Percentiles rank a stretch among this genome's conserved stretches.
phyloP scores from a whole-genome alignment of 2,329 filamentous ascomycete species.

The Fusarium incarnatum region DNA sequence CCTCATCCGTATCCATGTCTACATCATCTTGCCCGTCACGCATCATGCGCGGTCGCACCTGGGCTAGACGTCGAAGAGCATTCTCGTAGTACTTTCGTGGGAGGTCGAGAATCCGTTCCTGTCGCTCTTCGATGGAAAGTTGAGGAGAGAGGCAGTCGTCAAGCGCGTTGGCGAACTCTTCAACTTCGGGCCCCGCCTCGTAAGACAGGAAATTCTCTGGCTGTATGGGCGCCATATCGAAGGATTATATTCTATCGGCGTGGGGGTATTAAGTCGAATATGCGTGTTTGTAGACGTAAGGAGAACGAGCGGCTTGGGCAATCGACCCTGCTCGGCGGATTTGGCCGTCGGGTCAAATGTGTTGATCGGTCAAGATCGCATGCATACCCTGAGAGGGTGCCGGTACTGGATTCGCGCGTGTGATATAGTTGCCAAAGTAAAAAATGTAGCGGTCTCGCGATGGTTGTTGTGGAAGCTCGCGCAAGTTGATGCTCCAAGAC shows the following conservation, averaged over 20 bases:
- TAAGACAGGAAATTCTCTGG: slow-evolving; percentile 24
- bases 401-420: slow-evolving; percentile 10
- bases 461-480: slow-evolving; percentile 23
- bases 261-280: slow-evolving; percentile 1
- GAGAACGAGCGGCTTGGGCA: slow-evolving; percentile 19
- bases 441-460: slow-evolving; percentile 15
- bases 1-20: slow-evolving; percentile 68
- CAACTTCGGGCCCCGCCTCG: slow-evolving; percentile 78
- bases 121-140: slow-evolving; percentile 64
- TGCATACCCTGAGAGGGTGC: slow-evolving; percentile 38
- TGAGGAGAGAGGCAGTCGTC: slow-evolving; percentile 75
- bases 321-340: slow-evolving; percentile 45
- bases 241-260: background rate
- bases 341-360: slow-evolving; percentile 43
- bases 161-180: slow-evolving; percentile 84
- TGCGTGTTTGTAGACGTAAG: background rate
- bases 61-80: slow-evolving; percentile 53
- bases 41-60: slow-evolving; percentile 46
- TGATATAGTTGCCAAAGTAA: slow-evolving; percentile 5
- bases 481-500: slow-evolving; percentile 32
- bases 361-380: slow-evolving; percentile 38
- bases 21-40: slow-evolving; percentile 58
- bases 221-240: slow-evolving; percentile 33
- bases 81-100: slow-evolving; percentile 68
- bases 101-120: slow-evolving; percentile 75